Percentiles rank a stretch among this genome's conserved stretches.
Evolutionary conservation across 495 filamentous ascomycete species (phyloP).

Genomic region (Tuber aestivum): DNA sequence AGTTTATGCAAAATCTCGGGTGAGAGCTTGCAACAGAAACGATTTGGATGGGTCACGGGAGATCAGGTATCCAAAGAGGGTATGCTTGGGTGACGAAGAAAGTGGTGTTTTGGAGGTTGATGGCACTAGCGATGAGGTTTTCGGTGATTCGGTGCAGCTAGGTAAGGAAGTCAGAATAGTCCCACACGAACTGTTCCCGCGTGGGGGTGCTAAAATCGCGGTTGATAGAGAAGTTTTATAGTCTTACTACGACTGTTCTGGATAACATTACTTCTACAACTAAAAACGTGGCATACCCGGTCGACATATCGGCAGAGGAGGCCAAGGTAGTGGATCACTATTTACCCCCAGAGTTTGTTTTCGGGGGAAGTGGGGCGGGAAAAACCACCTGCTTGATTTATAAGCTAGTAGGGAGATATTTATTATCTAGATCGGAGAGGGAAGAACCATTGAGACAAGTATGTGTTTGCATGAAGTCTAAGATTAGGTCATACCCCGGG

Average conservation of each 20-base stretch:
- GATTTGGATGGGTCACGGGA: background rate
- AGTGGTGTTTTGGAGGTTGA: background rate
- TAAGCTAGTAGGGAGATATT: constrained; percentile 41
- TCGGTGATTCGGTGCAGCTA: constrained; percentile 10
- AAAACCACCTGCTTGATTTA: constrained; percentile 49
- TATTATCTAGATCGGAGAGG: background rate
- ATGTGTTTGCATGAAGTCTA: constrained; percentile 1
- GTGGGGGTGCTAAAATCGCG: background rate
- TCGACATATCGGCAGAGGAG: constrained; percentile 46
- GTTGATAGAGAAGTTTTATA: constrained; percentile 22
- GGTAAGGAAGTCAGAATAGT: constrained; percentile 12
- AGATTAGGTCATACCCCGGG: background rate
- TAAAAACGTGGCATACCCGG: constrained; percentile 42
- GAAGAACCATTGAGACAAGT: constrained; percentile 43
- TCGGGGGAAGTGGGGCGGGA: constrained; percentile 49
- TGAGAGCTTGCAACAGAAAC: constrained; percentile 1
- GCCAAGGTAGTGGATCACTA: constrained; percentile 44
- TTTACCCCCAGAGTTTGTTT: constrained; percentile 43
- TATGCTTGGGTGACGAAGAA: background rate
- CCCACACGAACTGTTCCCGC: constrained; percentile 39
- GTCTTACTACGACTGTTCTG: constrained; percentile 18
- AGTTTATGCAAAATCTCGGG: background rate
- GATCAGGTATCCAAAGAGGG: background rate
- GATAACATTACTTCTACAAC: constrained; percentile 11
- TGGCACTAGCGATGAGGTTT: background rate